Base-by-base conservation (phyloP, 441 rosid species). In the Aleurites moluccanus region DNA sequence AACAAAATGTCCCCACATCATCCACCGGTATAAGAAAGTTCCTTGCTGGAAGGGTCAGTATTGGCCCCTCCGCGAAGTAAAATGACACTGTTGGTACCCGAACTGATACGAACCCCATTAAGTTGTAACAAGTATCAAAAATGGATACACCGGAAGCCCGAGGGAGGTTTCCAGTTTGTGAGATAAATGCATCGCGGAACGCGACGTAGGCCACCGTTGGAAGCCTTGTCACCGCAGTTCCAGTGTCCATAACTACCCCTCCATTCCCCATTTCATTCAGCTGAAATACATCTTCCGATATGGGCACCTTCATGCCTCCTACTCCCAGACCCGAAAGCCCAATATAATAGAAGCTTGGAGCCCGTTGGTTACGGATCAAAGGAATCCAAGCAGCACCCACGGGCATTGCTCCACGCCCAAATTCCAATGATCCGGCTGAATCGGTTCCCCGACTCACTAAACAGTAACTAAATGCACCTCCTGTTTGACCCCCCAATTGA, bases 211-310 rank as follows among this genome's bases (percentile, higher is more conserved):
- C 98, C 1, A 10, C 69, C 14, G 86, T 73, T 0, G 99, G 98
- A 5, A 96, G 79, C 72, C 99, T 82, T 0, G 98, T 92, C 16
- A 96, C 98, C 1, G 99, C 97, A 0, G 99, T 96, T 10, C 99
- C 99, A 0, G 99, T 96, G 78, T 93, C 99, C 97, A 96, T 93
- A 3, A 96, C 99, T 11, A 93, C 99, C 0, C 98, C 99, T 0
- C 97, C 97, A 0, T 81, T 78, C 0, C 99, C 98, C 50, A 81
- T 65, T 45, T 92, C 93, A 0, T 80, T 80, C 0, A 93, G 16
- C 15, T 50, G 81, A 67, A 96, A 96, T 1, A 79, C 55, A 2
- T 76, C 82, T 70, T 90, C 98, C 0, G 99, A 77, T 64, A 91
- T 72, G 11, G 92, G 80, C 55, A 93, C 83, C 62, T 62, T 81